Evolutionary conservation across 2,329 filamentous ascomycete genomes (phyloP), one percentile per base, ranked within the genome.

Genomic region (Claviceps maximensis): DNA sequence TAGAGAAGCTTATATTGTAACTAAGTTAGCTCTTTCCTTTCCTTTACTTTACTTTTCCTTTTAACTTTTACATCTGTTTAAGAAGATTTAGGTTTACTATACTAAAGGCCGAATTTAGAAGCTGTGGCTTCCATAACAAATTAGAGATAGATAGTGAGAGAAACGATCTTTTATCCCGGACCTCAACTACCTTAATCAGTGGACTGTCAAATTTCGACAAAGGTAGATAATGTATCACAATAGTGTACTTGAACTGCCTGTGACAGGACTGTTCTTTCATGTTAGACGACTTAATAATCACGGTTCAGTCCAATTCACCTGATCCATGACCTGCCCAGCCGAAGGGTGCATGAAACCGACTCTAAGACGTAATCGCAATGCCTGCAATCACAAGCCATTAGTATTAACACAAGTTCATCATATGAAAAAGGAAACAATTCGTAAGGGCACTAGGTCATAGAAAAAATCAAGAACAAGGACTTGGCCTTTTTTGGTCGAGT

Each of bases 281-380:
- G 10, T 17, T 5, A 44, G 12, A 46, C n/a, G 12, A 12, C 2
- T 17, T 19, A 10, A 4, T 56, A 58, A 73, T 50, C 71, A 75
- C 53, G 89, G 84, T 70, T 98, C 93, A 31, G 87, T 84, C 93
- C 93, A 98, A 72, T 96, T 94, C 54, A 97, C 89, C 71, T 97
- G 90, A 64, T 98, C 93, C 65, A 86, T 85, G 19, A 94, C 77
- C 57, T 84, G 78, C 51, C 82, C 82, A 25, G 75, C 80, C 54
- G 80, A 78, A 54, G 85, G 81, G 67, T 86, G 86, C 36, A 79
- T 74, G 67, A 89, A 97, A 54, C 80, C 83, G 63, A 98, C 80
- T 70, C 89, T 89, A 63, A 98, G 74, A 64, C 93, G 83, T 61
- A 98, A 74, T 57, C 91, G 82, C 58, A 98, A 79, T 59, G 86